phyloP scores from a whole-genome alignment of 208 protist genomes.

The Phytomonas sp. region DNA sequence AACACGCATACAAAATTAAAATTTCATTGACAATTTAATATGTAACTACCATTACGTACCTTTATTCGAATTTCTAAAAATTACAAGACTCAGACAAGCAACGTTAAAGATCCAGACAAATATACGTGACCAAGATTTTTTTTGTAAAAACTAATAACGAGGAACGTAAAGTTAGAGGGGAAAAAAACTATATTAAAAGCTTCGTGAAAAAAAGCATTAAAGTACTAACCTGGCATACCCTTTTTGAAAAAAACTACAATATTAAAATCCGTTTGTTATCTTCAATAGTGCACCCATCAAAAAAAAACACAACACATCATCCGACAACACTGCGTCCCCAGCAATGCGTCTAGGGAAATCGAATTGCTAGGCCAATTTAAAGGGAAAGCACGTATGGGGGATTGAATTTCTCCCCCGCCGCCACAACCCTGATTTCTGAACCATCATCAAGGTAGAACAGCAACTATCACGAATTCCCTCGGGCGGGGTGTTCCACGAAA shows the following conservation, averaged over 20 bases:
- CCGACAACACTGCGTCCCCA: background rate
- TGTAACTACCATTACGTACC: too few relatives aligned
- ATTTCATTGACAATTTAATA: too few relatives aligned
- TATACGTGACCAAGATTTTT: background rate
- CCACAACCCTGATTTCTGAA: background rate
- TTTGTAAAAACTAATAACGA: background rate
- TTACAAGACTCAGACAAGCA: background rate
- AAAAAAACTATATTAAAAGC: background rate
- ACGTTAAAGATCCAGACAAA: background rate
- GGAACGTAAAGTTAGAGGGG: background rate
- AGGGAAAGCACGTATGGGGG: too few relatives aligned
- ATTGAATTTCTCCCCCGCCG: too few relatives aligned
- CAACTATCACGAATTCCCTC: background rate
- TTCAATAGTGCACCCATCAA: background rate
- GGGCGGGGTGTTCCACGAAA: background rate
- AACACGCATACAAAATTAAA: too few relatives aligned
- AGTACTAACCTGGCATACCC: background rate
- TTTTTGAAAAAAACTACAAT: background rate
- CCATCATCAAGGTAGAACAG: background rate
- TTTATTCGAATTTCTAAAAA: too few relatives aligned
- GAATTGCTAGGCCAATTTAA: background rate
- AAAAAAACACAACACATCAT: background rate
- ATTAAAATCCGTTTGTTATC: background rate
- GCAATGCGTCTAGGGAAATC: background rate
- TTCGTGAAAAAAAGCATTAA: background rate